Base-by-base conservation (phyloP, 345 rosid species). In the Boechera stricta region DNA sequence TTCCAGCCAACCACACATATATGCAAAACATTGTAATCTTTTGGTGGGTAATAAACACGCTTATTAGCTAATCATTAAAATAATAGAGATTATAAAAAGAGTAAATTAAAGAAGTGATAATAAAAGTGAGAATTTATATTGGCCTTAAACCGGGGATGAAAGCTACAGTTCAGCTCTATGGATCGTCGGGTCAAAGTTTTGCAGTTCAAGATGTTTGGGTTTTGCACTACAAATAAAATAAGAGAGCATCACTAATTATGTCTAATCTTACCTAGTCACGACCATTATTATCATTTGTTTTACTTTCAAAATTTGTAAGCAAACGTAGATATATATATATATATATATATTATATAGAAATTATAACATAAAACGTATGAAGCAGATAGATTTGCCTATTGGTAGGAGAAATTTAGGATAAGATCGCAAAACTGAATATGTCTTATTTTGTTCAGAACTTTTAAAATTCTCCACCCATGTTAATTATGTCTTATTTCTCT, bases 201-300 rank as follows among this genome's bases (percentile, higher is more conserved):
- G 44, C 74, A 56, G 74, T 70, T 56, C 74, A 42, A 70, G 18
- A 55, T 70, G 74, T 70, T 56, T 56, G 54, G 64, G 21, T 29
- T 70, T 42, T 16, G 39, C 74, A 56, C 64, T 70, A 70, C 74
- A 70, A 56, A 70, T 70, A 42, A 70, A 70, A 31, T 56, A 56
- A 56, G 64, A 24, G 26, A 16, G 33, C 48, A 67, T 67, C 36
- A 67, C 48, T 51, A 10, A 35, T 47, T 51, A 52, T 52, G 60
- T 52, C 60, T 24, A 28, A 51, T 67, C 72, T 13, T 67, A 67
- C 72, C 72, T 67, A 67, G 52, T 67, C 60, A 51, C 60, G 24
- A 67, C 24, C 35, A 36, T 67, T 36, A 29, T 64, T 21, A 21
- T 64, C 5, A 64, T 42, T 45, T 7, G 54, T 29, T 64, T 63